phyloP scores from a whole-genome alignment of 768 basidiomycete species.

The Lentinula boryana region DNA sequence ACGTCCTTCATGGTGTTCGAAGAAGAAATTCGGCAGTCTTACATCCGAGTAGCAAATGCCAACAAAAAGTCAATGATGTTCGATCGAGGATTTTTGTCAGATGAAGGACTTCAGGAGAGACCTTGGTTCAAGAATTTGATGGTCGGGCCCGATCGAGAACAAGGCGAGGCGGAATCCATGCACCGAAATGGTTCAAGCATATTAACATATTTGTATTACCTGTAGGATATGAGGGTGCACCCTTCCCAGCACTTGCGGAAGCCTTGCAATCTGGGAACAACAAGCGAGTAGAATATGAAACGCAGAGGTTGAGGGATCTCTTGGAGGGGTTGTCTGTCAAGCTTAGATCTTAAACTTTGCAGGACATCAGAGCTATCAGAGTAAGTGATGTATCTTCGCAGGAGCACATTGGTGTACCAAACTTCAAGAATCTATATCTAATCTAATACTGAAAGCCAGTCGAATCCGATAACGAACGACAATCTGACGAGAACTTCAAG shows the following conservation, averaged over 20 bases:
- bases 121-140: conserved; percentile 53
- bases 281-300: conserved; percentile 61
- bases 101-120: conserved; percentile 69
- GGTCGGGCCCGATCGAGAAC: conserved; percentile 1
- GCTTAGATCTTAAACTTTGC: background rate
- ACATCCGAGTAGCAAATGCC: conserved; percentile 48
- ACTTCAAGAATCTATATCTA: background rate
- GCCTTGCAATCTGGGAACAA: conserved; percentile 54
- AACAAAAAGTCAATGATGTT: conserved; percentile 65
- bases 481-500: background rate
- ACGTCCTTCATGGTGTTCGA: background rate
- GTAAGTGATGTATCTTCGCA: no score
- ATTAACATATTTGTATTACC: background rate
- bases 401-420: no score
- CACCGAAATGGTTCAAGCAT: background rate
- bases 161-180: background rate
- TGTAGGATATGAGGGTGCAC: conserved; percentile 78
- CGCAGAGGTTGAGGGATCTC: conserved; percentile 44
- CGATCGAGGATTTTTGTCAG: conserved; percentile 75
- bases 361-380: no score
- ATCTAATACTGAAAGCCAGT: no score
- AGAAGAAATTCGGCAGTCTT: conserved; percentile 45
- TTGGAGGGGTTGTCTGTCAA: conserved; percentile 43
- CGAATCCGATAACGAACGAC: no score
- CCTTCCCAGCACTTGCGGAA: conserved; percentile 76